These are phyloP conservation scores for Marsdenia floribunda DNA, from an alignment of 257 asterid genomes.

Conservation along the genomic window DNA sequence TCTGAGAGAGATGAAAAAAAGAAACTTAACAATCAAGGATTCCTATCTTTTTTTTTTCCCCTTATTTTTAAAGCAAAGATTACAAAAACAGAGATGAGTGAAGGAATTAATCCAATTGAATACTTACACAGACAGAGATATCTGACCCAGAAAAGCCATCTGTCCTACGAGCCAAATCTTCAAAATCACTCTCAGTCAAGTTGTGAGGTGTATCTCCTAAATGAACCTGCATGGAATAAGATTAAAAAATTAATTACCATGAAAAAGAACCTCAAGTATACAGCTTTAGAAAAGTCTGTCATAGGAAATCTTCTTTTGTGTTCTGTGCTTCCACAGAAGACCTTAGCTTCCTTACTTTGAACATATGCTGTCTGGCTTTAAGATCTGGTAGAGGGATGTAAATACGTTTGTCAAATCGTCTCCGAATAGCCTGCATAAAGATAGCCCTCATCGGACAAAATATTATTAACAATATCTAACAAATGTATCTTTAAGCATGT, in stretches of 20 bases:
- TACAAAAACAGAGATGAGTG: background rate
- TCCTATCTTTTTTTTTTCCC: background rate
- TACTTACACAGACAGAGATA: slow-evolving; percentile 49
- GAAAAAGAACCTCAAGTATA: background rate
- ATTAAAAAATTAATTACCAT: background rate
- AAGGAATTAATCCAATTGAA: background rate
- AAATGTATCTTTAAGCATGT: background rate
- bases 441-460: background rate
- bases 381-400: slow-evolving; percentile 92
- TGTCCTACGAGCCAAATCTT: slow-evolving; percentile 40
- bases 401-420: slow-evolving; percentile 92
- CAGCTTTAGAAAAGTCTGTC: background rate
- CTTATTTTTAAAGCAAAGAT: background rate
- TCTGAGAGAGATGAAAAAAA: background rate
- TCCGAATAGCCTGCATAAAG: slow-evolving; percentile 67
- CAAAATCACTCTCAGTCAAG: slow-evolving; percentile 43
- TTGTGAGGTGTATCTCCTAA: slow-evolving; percentile 55
- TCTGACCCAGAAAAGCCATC: slow-evolving; percentile 59
- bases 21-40: background rate
- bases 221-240: slow-evolving; percentile 33
- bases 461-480: background rate
- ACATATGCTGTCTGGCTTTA: slow-evolving; percentile 97
- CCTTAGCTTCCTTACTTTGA: slow-evolving; percentile 49
- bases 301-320: background rate
- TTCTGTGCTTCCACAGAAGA: background rate